These are phyloP conservation scores for Mycena leptocephala DNA, from an alignment of 768 basidiomycete genomes.

Conservation along the genomic window DNA sequence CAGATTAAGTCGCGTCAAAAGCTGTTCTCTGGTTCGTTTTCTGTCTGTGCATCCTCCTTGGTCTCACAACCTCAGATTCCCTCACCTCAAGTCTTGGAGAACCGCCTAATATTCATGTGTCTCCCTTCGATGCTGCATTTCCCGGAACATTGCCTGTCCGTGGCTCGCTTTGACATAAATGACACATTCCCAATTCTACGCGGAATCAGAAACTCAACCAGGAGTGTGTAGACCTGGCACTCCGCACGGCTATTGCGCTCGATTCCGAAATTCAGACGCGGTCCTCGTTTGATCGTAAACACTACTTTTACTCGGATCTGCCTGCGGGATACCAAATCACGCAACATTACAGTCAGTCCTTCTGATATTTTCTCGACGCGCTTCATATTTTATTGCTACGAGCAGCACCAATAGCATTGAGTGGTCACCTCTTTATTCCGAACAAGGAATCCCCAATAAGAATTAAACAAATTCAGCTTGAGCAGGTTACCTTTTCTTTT, in stretches of 20 bases:
- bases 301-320: slow-evolving; percentile 97
- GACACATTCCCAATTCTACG: slow-evolving; percentile 22
- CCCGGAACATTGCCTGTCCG: slow-evolving; percentile 94
- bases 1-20: slow-evolving; percentile 92
- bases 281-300: slow-evolving; percentile 96
- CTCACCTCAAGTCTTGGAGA: slow-evolving; percentile 61
- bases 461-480: slow-evolving; percentile 95
- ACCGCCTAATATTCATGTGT: slow-evolving; percentile 81
- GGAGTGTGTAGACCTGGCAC: slow-evolving; percentile 83
- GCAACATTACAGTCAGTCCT: slow-evolving; percentile 85
- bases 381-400: neutral
- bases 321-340: slow-evolving; percentile 98
- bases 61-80: slow-evolving; percentile 49
- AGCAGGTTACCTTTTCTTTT: slow-evolving; percentile 77
- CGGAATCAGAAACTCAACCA: slow-evolving; percentile 69
- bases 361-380: neutral
- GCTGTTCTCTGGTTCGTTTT: slow-evolving; percentile 81
- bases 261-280: slow-evolving; percentile 72
- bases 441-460: slow-evolving; percentile 68
- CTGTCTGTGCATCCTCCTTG: neutral
- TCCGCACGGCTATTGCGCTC: slow-evolving; percentile 88
- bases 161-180: slow-evolving; percentile 25
- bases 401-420: slow-evolving; percentile 84
- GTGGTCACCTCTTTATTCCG: slow-evolving; percentile 71
- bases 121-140: slow-evolving; percentile 89